phyloP scores from a whole-genome alignment of 306 rosid species.

The Styphnolobium japonicum region DNA sequence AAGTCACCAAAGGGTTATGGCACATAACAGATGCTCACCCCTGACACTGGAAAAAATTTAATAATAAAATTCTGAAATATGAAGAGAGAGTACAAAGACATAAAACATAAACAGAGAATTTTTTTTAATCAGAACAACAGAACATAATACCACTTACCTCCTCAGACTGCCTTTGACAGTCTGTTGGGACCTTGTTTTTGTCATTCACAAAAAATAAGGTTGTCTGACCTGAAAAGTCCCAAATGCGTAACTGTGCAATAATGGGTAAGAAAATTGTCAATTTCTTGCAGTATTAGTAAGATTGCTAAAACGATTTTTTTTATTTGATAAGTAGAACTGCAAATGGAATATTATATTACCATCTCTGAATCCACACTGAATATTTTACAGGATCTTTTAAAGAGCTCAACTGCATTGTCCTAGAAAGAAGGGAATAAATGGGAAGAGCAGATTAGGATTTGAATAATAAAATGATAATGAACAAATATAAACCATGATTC shows the following conservation, averaged over 20 bases:
- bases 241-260: slow-evolving; percentile 74
- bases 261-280: slow-evolving; percentile 29
- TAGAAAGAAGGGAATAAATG: slow-evolving; percentile 32
- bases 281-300: too few relatives aligned
- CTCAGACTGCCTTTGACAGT: slow-evolving; percentile 66
- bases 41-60: neutral
- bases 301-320: too few relatives aligned
- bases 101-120: neutral
- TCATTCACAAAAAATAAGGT: slow-evolving; percentile 48
- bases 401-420: slow-evolving; percentile 83
- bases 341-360: slow-evolving; percentile 51
- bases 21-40: slow-evolving; percentile 14
- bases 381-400: slow-evolving; percentile 87
- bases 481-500: slow-evolving; percentile 6
- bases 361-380: slow-evolving; percentile 81
- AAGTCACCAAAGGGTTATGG: neutral
- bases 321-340: neutral
- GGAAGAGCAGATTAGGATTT: slow-evolving; percentile 14
- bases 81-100: neutral
- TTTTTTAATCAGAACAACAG: too few relatives aligned
- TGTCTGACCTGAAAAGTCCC: slow-evolving; percentile 92
- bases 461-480: neutral
- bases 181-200: slow-evolving; percentile 45
- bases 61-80: neutral
- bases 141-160: slow-evolving; percentile 52